Evolutionary conservation across 208 protist genomes (phyloP).

Genomic region (Leishmania arabica): DNA sequence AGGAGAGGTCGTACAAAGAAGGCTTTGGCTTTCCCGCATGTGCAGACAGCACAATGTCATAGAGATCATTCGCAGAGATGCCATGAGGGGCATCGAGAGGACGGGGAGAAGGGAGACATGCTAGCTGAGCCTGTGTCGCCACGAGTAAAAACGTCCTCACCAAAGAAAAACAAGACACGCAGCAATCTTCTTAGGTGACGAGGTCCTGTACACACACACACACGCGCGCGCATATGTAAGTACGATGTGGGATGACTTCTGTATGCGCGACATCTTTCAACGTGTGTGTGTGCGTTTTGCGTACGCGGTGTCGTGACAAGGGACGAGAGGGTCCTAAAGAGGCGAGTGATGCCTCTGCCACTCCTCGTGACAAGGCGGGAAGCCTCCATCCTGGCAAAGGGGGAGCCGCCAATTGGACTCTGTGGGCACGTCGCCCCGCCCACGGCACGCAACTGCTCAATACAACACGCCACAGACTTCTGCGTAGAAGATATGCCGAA

Average conservation of each 20-base stretch:
- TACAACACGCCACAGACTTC: background rate
- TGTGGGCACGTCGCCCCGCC: background rate
- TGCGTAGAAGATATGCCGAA: background rate
- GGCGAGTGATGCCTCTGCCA: background rate
- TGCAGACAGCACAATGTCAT: background rate
- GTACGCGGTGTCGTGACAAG: background rate
- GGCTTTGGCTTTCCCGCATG: background rate
- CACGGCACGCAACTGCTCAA: background rate
- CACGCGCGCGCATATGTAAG: background rate
- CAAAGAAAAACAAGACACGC: background rate
- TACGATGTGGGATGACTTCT: background rate
- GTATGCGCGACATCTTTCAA: background rate
- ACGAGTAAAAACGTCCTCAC: too few relatives aligned
- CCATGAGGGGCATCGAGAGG: background rate
- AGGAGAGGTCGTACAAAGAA: background rate
- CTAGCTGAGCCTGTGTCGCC: background rate
- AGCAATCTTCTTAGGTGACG: background rate
- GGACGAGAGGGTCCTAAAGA: background rate
- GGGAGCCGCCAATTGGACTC: background rate
- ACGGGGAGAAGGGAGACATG: too few relatives aligned
- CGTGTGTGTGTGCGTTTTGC: background rate
- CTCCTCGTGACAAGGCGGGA: background rate
- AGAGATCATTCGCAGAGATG: background rate
- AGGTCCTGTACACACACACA: background rate
- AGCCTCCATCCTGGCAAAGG: background rate